Percentiles rank a stretch among this genome's conserved stretches.
Evolutionary conservation across 2,329 filamentous ascomycete species (phyloP).

Genomic region (Sclerotinia borealis): DNA sequence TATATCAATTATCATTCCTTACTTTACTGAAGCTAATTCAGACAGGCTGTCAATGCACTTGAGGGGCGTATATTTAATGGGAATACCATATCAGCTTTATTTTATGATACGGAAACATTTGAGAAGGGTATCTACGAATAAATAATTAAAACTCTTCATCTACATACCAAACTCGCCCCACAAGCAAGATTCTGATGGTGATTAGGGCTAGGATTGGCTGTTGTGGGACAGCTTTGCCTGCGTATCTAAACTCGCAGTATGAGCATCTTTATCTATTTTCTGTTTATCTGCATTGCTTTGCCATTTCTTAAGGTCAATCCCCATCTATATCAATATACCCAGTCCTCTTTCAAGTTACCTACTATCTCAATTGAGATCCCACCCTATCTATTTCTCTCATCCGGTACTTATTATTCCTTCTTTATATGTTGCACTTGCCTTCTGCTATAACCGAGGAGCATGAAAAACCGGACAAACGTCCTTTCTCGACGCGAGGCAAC

Average conservation of each 20-base stretch:
- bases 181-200: background rate
- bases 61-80: constrained; percentile 85
- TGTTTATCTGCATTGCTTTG: background rate
- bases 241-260: background rate
- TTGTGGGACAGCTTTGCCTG: background rate
- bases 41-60: constrained; percentile 79
- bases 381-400: background rate
- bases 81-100: constrained; percentile 74
- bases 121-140: constrained; percentile 55
- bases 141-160: background rate
- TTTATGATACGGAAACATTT: constrained; percentile 78
- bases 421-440: background rate
- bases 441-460: background rate
- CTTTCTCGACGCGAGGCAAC: too few species aligned
- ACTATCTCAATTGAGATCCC: background rate
- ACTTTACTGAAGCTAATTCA: constrained; percentile 19
- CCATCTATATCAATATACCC: background rate
- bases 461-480: background rate
- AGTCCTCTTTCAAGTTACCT: background rate
- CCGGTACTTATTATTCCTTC: too few species aligned
- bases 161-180: background rate
- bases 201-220: background rate
- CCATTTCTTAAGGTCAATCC: background rate
- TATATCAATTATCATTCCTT: constrained; percentile 21
- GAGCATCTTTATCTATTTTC: background rate